phyloP scores from a whole-genome alignment of 192 early-diverging fungal species.

The Entomortierella beljakovae region DNA sequence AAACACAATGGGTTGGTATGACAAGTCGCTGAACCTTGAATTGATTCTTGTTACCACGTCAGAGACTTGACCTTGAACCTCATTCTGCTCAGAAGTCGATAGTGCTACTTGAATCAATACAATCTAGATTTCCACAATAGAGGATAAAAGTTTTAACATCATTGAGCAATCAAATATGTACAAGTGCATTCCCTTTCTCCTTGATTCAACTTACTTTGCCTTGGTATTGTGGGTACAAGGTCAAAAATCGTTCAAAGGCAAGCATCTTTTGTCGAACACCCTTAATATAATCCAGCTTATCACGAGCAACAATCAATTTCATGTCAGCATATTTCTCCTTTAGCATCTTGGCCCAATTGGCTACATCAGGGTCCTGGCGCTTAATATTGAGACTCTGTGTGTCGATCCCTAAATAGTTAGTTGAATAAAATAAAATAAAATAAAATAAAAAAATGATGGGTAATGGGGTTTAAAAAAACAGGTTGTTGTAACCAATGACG shows the following conservation, averaged over 20 bases:
- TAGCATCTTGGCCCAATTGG: slow-evolving; percentile 81
- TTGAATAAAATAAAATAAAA: not conserved
- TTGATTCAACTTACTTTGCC: slow-evolving; percentile 62
- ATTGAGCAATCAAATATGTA: not conserved
- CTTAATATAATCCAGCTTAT: slow-evolving; percentile 97
- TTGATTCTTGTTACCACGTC: slow-evolving; percentile 95
- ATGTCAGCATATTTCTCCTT: slow-evolving; percentile 91
- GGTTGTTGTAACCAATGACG: no score
- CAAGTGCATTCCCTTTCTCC: no score
- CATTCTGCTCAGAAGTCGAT: slow-evolving; percentile 92
- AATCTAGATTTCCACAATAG: slow-evolving; percentile 58
- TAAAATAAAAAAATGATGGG: no score
- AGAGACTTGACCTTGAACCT: slow-evolving; percentile 85
- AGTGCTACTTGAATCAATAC: slow-evolving; percentile 96
- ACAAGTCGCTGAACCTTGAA: slow-evolving; percentile 89
- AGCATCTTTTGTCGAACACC: slow-evolving; percentile 95
- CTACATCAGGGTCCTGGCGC: slow-evolving; percentile 74
- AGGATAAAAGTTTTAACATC: not conserved
- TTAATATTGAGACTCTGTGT: slow-evolving; percentile 79
- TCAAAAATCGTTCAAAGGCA: slow-evolving; percentile 92
- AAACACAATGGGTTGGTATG: slow-evolving; percentile 91
- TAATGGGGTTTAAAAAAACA: no score
- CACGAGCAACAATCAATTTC: slow-evolving; percentile 92
- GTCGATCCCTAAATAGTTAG: slow-evolving; percentile 77
- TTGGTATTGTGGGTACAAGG: slow-evolving; percentile 89